Base-by-base conservation (phyloP, 257 asterid species). In the Scutellaria barbata region DNA sequence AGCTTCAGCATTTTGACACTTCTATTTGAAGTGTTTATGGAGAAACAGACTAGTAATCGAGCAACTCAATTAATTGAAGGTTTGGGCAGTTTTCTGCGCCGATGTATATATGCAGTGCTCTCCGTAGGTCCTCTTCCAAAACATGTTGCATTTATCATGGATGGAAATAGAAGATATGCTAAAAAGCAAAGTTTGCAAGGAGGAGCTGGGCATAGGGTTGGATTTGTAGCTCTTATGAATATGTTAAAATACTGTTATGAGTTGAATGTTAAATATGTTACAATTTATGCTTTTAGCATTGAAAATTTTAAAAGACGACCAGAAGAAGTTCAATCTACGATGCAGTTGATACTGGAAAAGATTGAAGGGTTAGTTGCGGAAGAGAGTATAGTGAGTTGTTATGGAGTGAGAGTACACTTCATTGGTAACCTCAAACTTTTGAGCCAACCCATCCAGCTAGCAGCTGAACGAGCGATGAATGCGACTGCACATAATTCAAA, bases 91-190 rank as follows among this genome's bases (percentile, higher is more conserved):
- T 72, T 76, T 75, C 69, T 82, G 3, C 85, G 84, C 71, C 73
- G 69, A 68, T 80, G 71, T 53, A 46, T 85, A 20, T 75, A 53
- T 64, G 69, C 73, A 10, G 52, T 89, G 64, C 89, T 92, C 53
- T 81, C 81, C 2, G 71, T 72, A 12, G 97, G 96, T 53, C 86
- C 87, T 17, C 45, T 86, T 66, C 96, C 96, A 17, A 66, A 63
- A 14, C 97, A 89, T 60, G 77, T 92, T 57, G 97, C 96, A 2
- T 92, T 91, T 65, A 83, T 91, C 68, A 89, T 91, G 92, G 97
- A 91, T 62, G 96, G 97, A 25, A 91, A 89, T 65, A 88, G 97
- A 65, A 83, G 96, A 72, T 91, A 80, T 43, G 85, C 95, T 12
- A 89, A 86, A 88, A 83, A 79, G 66, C 72, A 56, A 33, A 84